Percentiles rank a stretch among this genome's conserved stretches.
phyloP scores from a whole-genome alignment of 441 rosid species.

The Gossypium davidsonii region DNA sequence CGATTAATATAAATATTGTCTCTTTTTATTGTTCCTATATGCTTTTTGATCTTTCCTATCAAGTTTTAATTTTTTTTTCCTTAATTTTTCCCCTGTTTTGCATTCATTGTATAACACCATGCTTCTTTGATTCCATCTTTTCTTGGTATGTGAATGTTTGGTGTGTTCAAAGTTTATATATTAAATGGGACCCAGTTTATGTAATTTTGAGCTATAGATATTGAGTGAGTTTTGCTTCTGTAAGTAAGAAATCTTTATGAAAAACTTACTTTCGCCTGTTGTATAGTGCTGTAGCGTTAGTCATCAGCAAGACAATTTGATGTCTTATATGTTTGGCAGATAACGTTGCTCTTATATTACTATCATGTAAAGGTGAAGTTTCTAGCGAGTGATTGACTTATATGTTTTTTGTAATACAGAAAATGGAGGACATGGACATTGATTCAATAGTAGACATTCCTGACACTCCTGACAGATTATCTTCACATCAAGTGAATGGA shows the following conservation, averaged over 20 bases:
- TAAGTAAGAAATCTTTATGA: background rate
- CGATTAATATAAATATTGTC: background rate
- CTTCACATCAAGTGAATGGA: conserved; percentile 11
- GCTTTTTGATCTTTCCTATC: background rate
- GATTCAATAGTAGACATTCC: conserved; percentile 49
- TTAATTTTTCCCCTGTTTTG: background rate
- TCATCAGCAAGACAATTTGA: background rate
- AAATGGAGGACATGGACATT: conserved; percentile 60
- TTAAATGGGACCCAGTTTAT: background rate
- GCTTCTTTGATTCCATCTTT: background rate
- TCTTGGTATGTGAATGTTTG: background rate
- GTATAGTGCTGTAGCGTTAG: background rate
- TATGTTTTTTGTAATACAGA: background rate
- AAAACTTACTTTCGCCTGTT: background rate
- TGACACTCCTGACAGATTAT: conserved; percentile 60
- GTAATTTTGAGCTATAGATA: conserved; percentile 4
- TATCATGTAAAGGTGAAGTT: background rate
- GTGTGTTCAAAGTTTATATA: background rate
- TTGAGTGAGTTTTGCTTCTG: background rate
- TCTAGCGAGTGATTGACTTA: background rate
- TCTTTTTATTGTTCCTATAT: background rate
- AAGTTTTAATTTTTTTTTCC: background rate
- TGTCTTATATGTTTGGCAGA: background rate
- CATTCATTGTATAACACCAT: background rate
- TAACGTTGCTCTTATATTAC: background rate